Percentiles rank a stretch among this genome's conserved stretches.
Conservation (phyloP, 306 rosid genomes). For the Glycyrrhiza uralensis region DNA sequence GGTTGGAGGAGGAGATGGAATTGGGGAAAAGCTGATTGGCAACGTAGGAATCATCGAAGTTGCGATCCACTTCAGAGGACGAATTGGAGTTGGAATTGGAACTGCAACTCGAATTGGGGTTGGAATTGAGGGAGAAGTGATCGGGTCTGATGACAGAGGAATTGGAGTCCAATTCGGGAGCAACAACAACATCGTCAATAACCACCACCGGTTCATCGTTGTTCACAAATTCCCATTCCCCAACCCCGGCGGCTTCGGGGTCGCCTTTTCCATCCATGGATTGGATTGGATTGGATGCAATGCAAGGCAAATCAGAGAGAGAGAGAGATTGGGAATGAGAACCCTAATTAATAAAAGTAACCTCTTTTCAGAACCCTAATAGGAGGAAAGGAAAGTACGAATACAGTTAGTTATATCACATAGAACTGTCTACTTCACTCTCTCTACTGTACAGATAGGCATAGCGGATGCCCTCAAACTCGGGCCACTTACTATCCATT, state of each 20-base stretch:
- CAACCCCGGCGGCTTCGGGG: not conserved
- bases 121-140: constrained; percentile 22
- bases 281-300: no score
- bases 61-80: constrained; percentile 25
- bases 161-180: not conserved
- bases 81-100: constrained; percentile 12
- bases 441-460: no score
- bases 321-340: no score
- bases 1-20: not conserved
- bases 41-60: constrained; percentile 36
- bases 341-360: no score
- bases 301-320: not conserved
- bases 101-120: not conserved
- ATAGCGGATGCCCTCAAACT: not conserved
- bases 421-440: not conserved
- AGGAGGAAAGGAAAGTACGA: no score
- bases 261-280: not conserved
- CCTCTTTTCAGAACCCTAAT: not conserved
- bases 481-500: not conserved
- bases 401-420: no score
- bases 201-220: not conserved
- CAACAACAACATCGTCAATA: not conserved
- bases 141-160: constrained; percentile 19
- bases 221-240: constrained; percentile 30
- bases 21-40: constrained; percentile 27